phyloP scores from a whole-genome alignment of 2,329 filamentous ascomycete genomes.

The Penicillium sumatraense region DNA sequence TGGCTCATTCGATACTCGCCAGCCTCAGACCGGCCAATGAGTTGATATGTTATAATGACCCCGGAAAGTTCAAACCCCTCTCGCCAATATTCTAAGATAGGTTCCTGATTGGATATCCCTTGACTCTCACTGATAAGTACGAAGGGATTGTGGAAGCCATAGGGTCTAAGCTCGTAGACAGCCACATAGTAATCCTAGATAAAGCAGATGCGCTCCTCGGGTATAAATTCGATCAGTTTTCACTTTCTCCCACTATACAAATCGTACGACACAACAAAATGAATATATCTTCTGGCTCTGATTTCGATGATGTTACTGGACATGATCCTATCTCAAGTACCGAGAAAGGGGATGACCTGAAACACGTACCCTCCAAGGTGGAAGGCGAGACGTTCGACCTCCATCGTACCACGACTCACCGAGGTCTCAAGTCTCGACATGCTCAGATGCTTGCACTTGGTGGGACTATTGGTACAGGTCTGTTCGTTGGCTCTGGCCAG shows the following conservation, averaged over 20 bases:
- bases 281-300: neutral
- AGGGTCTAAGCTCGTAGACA: neutral
- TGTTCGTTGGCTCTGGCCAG: constrained; percentile 46
- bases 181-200: neutral
- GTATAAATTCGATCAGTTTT: neutral
- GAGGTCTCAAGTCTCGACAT: neutral
- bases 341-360: neutral
- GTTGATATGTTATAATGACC: neutral
- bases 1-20: neutral
- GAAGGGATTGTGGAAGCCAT: neutral
- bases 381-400: neutral
- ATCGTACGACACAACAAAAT: neutral
- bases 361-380: neutral
- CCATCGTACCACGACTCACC: neutral
- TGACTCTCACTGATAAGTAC: neutral
- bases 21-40: neutral
- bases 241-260: neutral
- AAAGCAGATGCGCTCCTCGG: neutral
- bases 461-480: constrained; percentile 46
- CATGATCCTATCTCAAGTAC: neutral
- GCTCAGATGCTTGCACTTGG: constrained; percentile 15
- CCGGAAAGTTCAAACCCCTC: neutral
- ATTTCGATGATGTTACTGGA: neutral
- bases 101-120: neutral
- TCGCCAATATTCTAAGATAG: neutral